A percentile compares a stretch with the other conserved stretches of the same genome.
phyloP scores from a whole-genome alignment of 768 basidiomycete genomes.

The Amanita pseudoporphyria region DNA sequence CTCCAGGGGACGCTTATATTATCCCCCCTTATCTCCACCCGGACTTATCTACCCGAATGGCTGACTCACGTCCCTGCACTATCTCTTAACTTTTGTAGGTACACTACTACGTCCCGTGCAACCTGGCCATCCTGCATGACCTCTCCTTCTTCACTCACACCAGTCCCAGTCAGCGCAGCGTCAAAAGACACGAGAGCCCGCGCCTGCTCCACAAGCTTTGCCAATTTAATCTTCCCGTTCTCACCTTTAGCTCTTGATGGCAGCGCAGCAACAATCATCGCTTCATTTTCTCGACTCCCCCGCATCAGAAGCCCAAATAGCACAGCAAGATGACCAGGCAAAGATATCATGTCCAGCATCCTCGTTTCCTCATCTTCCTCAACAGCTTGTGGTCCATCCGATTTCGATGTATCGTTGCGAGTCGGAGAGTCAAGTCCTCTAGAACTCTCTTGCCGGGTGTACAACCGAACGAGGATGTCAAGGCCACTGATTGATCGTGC shows the following conservation, averaged over 20 bases:
- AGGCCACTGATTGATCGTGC: slow-evolving; percentile 32
- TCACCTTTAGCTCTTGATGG: slow-evolving; percentile 8
- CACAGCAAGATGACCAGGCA: slow-evolving; percentile 68
- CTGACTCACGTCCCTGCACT: too few relatives aligned
- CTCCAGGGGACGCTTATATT: too few relatives aligned
- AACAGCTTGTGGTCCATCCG: too few relatives aligned
- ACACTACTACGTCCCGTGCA: slow-evolving; percentile 42
- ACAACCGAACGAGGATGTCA: slow-evolving; percentile 41
- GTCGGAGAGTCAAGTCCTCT: background rate
- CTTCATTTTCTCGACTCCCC: slow-evolving; percentile 25
- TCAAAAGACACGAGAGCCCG: slow-evolving; percentile 41
- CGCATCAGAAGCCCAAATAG: slow-evolving; percentile 51
- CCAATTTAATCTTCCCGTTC: slow-evolving; percentile 19
- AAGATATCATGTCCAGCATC: slow-evolving; percentile 37
- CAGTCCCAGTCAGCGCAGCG: slow-evolving; percentile 14
- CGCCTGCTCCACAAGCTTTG: slow-evolving; percentile 32
- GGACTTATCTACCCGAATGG: too few relatives aligned
- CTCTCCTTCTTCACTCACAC: slow-evolving; percentile 11
- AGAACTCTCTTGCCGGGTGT: slow-evolving; percentile 25
- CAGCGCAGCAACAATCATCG: slow-evolving; percentile 22
- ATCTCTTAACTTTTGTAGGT: slow-evolving; percentile 37
- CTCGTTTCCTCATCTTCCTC: background rate
- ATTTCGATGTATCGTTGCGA: background rate
- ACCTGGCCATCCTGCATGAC: slow-evolving; percentile 30
- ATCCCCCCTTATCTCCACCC: too few relatives aligned